A percentile compares a stretch with the other conserved stretches of the same genome.
phyloP scores from a whole-genome alignment of 805 yeast genomes.

The Saturnispora besseyi region DNA sequence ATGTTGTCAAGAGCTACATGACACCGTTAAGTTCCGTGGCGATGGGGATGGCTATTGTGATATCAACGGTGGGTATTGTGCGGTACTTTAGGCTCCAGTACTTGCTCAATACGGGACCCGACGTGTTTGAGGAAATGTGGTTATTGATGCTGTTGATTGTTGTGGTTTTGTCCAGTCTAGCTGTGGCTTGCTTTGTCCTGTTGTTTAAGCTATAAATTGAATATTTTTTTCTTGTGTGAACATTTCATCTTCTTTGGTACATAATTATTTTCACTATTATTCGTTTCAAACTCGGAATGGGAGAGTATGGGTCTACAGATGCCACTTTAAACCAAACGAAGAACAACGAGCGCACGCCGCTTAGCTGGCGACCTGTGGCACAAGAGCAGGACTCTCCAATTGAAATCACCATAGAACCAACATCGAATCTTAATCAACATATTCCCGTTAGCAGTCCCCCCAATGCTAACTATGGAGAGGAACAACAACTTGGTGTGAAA shows the following conservation, averaged over 20 bases:
- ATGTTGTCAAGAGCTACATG: background rate
- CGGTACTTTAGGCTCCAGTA: slow-evolving; percentile 1
- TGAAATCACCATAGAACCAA: too few species aligned
- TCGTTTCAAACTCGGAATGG: background rate
- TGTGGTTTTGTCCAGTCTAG: background rate
- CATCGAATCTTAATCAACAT: too few species aligned
- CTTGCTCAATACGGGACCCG: background rate
- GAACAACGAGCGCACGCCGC: background rate
- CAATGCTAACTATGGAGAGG: background rate
- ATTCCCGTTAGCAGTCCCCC: background rate
- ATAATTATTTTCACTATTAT: background rate
- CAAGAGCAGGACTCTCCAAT: too few species aligned
- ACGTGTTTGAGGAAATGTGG: slow-evolving; percentile 7
- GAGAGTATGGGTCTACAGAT: background rate
- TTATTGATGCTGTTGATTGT: background rate
- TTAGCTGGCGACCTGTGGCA: background rate
- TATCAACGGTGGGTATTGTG: background rate
- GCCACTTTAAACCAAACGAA: background rate
- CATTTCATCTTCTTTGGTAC: background rate
- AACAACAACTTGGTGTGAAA: slow-evolving; percentile 11
- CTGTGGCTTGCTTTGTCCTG: slow-evolving; percentile 5
- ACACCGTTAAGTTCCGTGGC: slow-evolving; percentile 4
- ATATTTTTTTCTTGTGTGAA: background rate
- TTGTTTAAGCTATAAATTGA: slow-evolving; percentile 1
- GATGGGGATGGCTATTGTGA: background rate